Evolutionary conservation across 2,329 filamentous ascomycete species (phyloP).

Genomic region (Penicillium vulpinum): DNA sequence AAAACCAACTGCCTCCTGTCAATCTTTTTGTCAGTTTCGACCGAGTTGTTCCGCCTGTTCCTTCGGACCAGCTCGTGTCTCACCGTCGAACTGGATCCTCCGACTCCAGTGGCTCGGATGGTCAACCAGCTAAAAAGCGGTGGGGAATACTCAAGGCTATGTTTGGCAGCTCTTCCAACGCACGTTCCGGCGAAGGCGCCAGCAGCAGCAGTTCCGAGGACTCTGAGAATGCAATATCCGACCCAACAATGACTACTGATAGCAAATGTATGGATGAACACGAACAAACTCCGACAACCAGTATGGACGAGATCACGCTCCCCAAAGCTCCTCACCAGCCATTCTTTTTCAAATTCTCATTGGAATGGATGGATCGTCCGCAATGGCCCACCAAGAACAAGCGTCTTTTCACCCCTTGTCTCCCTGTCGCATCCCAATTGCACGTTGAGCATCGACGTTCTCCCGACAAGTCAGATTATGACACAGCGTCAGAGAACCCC

Average conservation of each 20-base stretch:
- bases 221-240: slow-evolving; percentile 30
- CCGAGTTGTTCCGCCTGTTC: slow-evolving; percentile 51
- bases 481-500: slow-evolving; percentile 26
- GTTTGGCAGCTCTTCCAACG: slow-evolving; percentile 48
- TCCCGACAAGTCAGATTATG: slow-evolving; percentile 25
- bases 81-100: slow-evolving; percentile 40
- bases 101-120: slow-evolving; percentile 28
- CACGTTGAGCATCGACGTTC: slow-evolving; percentile 49
- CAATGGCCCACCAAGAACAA: slow-evolving; percentile 52
- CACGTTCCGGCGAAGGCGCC: slow-evolving; percentile 46
- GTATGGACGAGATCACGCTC: slow-evolving; percentile 28
- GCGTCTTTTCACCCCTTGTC: slow-evolving; percentile 56
- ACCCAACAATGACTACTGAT: slow-evolving; percentile 26
- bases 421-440: slow-evolving; percentile 58
- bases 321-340: slow-evolving; percentile 52
- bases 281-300: slow-evolving; percentile 22
- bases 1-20: slow-evolving; percentile 57
- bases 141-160: slow-evolving; percentile 55
- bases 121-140: slow-evolving; percentile 39
- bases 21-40: slow-evolving; percentile 64
- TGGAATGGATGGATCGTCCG: slow-evolving; percentile 63
- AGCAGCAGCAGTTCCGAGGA: slow-evolving; percentile 43
- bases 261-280: slow-evolving; percentile 31
- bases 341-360: slow-evolving; percentile 66
- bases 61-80: slow-evolving; percentile 31